Percentiles rank a stretch among this genome's conserved stretches.
phyloP scores from a whole-genome alignment of 2,329 filamentous ascomycete species.

The Fusarium humuli region DNA sequence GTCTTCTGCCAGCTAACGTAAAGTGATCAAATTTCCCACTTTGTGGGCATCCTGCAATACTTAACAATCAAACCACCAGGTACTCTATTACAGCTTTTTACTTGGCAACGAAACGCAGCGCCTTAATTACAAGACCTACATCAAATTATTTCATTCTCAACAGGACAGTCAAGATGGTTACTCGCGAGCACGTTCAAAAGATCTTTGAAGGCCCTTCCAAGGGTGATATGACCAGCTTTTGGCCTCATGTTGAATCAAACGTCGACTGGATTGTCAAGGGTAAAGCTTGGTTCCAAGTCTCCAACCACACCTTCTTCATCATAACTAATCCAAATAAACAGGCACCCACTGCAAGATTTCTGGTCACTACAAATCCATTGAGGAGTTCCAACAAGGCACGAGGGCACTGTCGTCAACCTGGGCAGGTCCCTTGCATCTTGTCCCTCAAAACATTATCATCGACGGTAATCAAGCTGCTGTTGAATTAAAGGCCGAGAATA shows the following conservation, averaged over 20 bases:
- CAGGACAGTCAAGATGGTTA: not conserved
- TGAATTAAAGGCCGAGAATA: not conserved
- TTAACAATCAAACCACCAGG: too few relatives aligned
- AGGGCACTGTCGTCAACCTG: not conserved
- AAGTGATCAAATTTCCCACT: too few relatives aligned
- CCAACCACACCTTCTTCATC: too few relatives aligned
- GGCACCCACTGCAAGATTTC: not conserved
- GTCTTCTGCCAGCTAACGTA: too few relatives aligned
- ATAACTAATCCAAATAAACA: not conserved
- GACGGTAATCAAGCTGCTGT: not conserved
- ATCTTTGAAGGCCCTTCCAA: not conserved
- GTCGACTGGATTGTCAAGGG: constrained; percentile 1
- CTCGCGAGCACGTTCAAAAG: not conserved
- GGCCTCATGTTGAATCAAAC: not conserved
- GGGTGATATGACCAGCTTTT: constrained; percentile 3
- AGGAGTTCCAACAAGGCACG: constrained; percentile 1
- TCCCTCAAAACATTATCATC: not conserved
- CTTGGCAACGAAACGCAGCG: not conserved
- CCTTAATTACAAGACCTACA: too few relatives aligned
- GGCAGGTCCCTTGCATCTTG: constrained; percentile 2
- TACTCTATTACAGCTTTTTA: not conserved
- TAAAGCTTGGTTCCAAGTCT: not conserved
- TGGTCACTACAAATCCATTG: not conserved
- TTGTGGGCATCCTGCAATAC: too few relatives aligned
- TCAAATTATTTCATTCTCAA: too few relatives aligned